These are phyloP conservation scores for Kazachstania psychrophila DNA, from an alignment of 805 yeast genomes.

Conservation along the genomic window DNA sequence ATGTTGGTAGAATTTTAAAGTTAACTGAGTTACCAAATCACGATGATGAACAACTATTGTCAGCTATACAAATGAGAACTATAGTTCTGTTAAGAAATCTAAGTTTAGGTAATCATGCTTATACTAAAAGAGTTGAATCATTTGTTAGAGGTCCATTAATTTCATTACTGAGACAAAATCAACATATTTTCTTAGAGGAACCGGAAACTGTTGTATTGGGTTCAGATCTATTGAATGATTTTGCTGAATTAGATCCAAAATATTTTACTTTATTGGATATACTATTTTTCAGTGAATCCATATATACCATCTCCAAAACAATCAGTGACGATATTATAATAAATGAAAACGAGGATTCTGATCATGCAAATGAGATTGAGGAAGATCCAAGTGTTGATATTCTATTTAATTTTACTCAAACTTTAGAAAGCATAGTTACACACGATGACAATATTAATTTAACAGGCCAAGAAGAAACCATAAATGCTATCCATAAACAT, in stretches of 20 bases:
- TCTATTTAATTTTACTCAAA: constrained; percentile 12
- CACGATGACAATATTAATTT: constrained; percentile 12
- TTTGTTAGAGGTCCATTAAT: constrained; percentile 15
- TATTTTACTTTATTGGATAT: constrained; percentile 8
- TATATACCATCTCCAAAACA: constrained; percentile 8
- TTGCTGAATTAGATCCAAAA: constrained; percentile 8
- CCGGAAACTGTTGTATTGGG: constrained; percentile 12
- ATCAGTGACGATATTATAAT: constrained; percentile 6
- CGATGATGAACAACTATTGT: constrained; percentile 7
- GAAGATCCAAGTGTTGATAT: constrained; percentile 20
- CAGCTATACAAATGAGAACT: constrained; percentile 20
- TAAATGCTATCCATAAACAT: constrained; percentile 11
- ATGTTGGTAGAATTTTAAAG: constrained; percentile 12
- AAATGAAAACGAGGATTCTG: constrained; percentile 3
- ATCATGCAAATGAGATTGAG: constrained; percentile 11
- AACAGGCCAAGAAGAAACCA: not conserved
- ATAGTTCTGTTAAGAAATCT: constrained; percentile 24
- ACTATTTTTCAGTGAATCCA: constrained; percentile 9
- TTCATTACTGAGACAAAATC: constrained; percentile 6
- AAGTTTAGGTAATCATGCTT: constrained; percentile 18
- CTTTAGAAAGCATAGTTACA: constrained; percentile 14
- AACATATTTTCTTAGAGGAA: constrained; percentile 11
- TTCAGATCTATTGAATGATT: constrained; percentile 18
- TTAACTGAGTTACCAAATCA: constrained; percentile 5
- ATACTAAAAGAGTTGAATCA: constrained; percentile 9